phyloP scores from a whole-genome alignment of 2,329 filamentous ascomycete genomes.

The Elsinoe fawcettii region DNA sequence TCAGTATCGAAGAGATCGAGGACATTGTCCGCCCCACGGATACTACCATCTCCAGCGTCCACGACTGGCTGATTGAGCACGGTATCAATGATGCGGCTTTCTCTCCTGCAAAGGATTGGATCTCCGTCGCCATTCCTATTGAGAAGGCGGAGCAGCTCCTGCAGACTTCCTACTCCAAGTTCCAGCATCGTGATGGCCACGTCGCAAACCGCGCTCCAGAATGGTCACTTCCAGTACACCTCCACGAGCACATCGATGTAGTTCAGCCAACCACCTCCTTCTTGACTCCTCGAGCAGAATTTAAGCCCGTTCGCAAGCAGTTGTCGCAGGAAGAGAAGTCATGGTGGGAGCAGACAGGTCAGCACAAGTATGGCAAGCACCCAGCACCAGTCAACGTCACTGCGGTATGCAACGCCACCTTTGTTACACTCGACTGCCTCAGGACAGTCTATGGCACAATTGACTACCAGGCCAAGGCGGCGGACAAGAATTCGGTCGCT shows the following conservation, averaged over 20 bases:
- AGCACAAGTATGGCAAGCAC: slow-evolving; percentile 18
- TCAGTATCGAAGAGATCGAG: slow-evolving; percentile 45
- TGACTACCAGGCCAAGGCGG: slow-evolving; percentile 42
- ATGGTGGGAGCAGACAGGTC: slow-evolving; percentile 19
- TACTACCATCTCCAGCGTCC: slow-evolving; percentile 45
- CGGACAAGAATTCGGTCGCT: slow-evolving; percentile 38
- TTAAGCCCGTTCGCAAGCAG: neutral
- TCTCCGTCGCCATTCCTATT: slow-evolving; percentile 47
- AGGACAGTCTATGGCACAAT: slow-evolving; percentile 48
- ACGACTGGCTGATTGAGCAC: slow-evolving; percentile 50
- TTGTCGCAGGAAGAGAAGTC: slow-evolving; percentile 14
- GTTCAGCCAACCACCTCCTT: slow-evolving; percentile 56
- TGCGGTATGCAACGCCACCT: slow-evolving; percentile 44
- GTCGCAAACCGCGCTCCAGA: slow-evolving; percentile 46
- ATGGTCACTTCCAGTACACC: slow-evolving; percentile 52
- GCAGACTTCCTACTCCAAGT: slow-evolving; percentile 46
- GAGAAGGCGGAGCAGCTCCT: slow-evolving; percentile 46
- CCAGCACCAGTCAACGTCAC: slow-evolving; percentile 22
- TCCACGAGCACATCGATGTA: slow-evolving; percentile 52
- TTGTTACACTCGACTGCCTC: slow-evolving; percentile 48
- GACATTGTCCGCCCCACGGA: slow-evolving; percentile 47
- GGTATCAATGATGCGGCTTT: slow-evolving; percentile 40
- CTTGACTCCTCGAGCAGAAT: slow-evolving; percentile 34
- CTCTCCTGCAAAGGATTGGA: slow-evolving; percentile 51
- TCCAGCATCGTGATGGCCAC: slow-evolving; percentile 45